phyloP scores from a whole-genome alignment of 2,329 filamentous ascomycete species.

The Kalmusia sp. region DNA sequence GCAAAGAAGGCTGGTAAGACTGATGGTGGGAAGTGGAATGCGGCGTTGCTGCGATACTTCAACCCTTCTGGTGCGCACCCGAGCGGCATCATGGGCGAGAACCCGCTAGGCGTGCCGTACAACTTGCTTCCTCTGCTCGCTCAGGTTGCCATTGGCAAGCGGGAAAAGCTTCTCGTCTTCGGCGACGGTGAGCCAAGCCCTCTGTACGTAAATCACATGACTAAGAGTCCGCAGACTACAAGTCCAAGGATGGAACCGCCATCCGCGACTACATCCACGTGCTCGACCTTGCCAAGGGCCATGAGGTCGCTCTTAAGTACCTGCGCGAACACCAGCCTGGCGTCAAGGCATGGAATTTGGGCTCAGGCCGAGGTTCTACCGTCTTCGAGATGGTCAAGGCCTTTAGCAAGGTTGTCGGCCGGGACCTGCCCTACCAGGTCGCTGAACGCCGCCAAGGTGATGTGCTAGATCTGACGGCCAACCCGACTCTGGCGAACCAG shows the following conservation, averaged over 20 bases:
- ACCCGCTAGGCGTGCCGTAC: conserved; percentile 93
- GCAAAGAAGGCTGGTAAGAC: conserved; percentile 79
- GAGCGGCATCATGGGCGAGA: conserved; percentile 96
- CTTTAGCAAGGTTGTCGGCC: conserved; percentile 86
- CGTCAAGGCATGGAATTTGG: conserved; percentile 94
- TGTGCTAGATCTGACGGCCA: conserved; percentile 92
- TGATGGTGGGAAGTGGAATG: conserved; percentile 80
- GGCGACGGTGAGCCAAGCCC: conserved; percentile 73
- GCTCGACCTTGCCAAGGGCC: conserved; percentile 84
- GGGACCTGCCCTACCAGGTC: conserved; percentile 85
- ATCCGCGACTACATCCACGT: conserved; percentile 99
- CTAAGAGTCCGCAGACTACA: conserved; percentile 72
- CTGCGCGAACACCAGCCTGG: conserved; percentile 84
- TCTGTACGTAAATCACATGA: conserved; percentile 8
- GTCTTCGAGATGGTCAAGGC: conserved; percentile 98
- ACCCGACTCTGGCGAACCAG: conserved; percentile 83
- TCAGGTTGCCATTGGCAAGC: conserved; percentile 93
- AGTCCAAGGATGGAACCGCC: conserved; percentile 86
- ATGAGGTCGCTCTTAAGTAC: conserved; percentile 89
- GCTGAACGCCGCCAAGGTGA: conserved; percentile 83
- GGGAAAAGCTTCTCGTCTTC: conserved; percentile 93
- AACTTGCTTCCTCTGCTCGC: conserved; percentile 94
- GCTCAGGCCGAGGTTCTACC: conserved; percentile 91
- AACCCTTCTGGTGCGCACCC: conserved; percentile 96
- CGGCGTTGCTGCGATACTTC: conserved; percentile 92